Percentiles rank a stretch among this genome's conserved stretches.
Evolutionary conservation across 768 basidiomycete genomes (phyloP).

Genomic region (Mycena galopus): DNA sequence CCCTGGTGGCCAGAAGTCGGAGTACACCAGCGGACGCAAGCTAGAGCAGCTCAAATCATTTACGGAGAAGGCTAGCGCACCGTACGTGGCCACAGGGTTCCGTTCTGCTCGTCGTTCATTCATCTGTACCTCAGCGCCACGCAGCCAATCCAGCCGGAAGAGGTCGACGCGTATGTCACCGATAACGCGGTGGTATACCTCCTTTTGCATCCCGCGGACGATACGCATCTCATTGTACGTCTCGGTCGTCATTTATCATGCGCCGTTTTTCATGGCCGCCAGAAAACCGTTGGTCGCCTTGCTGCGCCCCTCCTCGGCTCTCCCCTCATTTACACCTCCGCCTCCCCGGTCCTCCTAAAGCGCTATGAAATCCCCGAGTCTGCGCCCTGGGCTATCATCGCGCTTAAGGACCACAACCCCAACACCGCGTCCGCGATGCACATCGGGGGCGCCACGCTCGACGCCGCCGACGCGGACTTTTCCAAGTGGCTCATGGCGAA

Average conservation of each 20-base stretch:
- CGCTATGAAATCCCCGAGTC: slow-evolving; percentile 52
- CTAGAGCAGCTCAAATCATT: slow-evolving; percentile 81
- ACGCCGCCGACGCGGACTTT: slow-evolving; percentile 49
- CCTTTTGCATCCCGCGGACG: slow-evolving; percentile 59
- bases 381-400: slow-evolving; percentile 74
- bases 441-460: slow-evolving; percentile 43
- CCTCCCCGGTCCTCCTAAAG: slow-evolving; percentile 52
- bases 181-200: slow-evolving; percentile 71
- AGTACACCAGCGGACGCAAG: slow-evolving; percentile 82
- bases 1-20: slow-evolving; percentile 67
- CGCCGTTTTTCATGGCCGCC: slow-evolving; percentile 32
- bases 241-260: not conserved
- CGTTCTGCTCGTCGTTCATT: not conserved
- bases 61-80: slow-evolving; percentile 77
- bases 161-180: slow-evolving; percentile 58
- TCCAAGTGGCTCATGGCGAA: slow-evolving; percentile 73
- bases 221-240: slow-evolving; percentile 48
- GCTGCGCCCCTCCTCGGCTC: slow-evolving; percentile 61
- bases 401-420: slow-evolving; percentile 71
- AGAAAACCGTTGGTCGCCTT: slow-evolving; percentile 55
- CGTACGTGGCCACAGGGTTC: slow-evolving; percentile 62
- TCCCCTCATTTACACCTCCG: slow-evolving; percentile 58
- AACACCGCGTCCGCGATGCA: slow-evolving; percentile 61
- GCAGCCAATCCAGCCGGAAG: slow-evolving; percentile 53
- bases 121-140: slow-evolving; percentile 47